Percentiles rank a stretch among this genome's conserved stretches.
phyloP scores from a whole-genome alignment of 805 yeast species.

The Danielozyma ontarioensis region DNA sequence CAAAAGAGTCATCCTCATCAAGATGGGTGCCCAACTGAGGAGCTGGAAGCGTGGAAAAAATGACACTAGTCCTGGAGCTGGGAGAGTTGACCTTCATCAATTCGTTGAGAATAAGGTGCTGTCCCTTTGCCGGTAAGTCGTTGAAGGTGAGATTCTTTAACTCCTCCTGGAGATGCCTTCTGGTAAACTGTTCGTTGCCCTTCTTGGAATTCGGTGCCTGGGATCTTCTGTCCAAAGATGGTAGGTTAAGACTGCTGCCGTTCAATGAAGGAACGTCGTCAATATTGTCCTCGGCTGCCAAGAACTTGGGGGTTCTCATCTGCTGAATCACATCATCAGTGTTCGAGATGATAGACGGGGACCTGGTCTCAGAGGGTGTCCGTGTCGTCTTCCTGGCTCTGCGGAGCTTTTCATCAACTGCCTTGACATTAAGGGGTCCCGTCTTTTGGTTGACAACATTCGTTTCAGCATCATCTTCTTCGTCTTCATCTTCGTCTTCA shows the following conservation, averaged over 20 bases:
- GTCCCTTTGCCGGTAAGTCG: slow-evolving; percentile 88
- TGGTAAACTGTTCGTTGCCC: slow-evolving; percentile 17
- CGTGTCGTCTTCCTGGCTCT: slow-evolving; percentile 1
- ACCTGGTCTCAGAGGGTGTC: slow-evolving; percentile 8
- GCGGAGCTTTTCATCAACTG: background rate
- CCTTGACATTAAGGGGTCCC: background rate
- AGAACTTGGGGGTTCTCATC: slow-evolving; percentile 29
- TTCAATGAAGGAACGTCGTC: slow-evolving; percentile 11
- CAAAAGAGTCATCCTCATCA: slow-evolving; percentile 61
- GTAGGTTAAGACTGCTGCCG: slow-evolving; percentile 6
- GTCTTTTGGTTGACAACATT: background rate
- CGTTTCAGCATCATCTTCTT: background rate
- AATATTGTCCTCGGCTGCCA: slow-evolving; percentile 21
- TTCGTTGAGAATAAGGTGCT: slow-evolving; percentile 83
- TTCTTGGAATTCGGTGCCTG: background rate
- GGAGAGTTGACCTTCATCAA: slow-evolving; percentile 65
- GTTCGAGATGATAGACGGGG: slow-evolving; percentile 34
- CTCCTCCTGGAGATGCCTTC: slow-evolving; percentile 34
- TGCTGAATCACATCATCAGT: slow-evolving; percentile 31
- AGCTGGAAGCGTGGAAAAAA: slow-evolving; percentile 86
- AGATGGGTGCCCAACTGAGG: slow-evolving; percentile 81
- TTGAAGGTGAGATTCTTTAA: slow-evolving; percentile 53
- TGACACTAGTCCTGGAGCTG: slow-evolving; percentile 52
- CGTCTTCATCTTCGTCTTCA: slow-evolving; percentile 6
- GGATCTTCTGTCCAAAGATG: background rate